Base-by-base conservation (phyloP, 1,284 basidiomycete genomes). In the Trichosporon ovoides region DNA sequence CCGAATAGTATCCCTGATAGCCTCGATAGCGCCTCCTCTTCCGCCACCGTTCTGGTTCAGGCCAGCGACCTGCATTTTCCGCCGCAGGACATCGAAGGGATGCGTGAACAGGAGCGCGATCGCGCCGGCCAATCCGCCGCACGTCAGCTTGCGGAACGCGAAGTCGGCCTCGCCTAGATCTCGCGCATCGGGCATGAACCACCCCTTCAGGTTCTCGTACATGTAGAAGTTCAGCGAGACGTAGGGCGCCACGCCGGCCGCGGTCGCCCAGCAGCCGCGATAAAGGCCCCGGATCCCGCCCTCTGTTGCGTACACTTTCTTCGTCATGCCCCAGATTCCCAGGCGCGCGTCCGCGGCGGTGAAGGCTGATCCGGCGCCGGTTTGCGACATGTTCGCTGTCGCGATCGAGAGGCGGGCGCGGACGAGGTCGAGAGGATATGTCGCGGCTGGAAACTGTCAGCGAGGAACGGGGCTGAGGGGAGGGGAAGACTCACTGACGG, bases 51-150 rank as follows among this genome's bases (percentile, higher is more conserved):
- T 92, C 69, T 84, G 83, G 62, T 57, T 77, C 86, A 97, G 87
- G 1, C 94, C 95, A 1, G 87, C 85, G 11, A 76, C 72, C 75
- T 98, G 95, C 88, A 98, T 93, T 78, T 96, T 92, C 52, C 95
- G 82, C 40, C 95, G 82, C 55, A 98, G 77, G 1, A 98, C 91
- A 74, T 98, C 95, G 69, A 97, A 89, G 0, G 95, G 95, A 73
- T 96, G 97, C 7, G 95, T 98, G 68, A 97, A 78, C 35, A 92
- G 91, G 75, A 98, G 91, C 28, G 89, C 91, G 66, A 96, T 87
- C 18, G 86, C 77, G 2, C 82, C 82, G 0, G 81, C 81, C 6
- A 80, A 59, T 0, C 78, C 81, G 13, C 82, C 82, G 57, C 81
- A 81, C 0, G 62, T 65, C n/a, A 83, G 72, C 66, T 73, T 76